Evolutionary conservation across 495 filamentous ascomycete species (phyloP).

Genomic region (Podospora australis): DNA sequence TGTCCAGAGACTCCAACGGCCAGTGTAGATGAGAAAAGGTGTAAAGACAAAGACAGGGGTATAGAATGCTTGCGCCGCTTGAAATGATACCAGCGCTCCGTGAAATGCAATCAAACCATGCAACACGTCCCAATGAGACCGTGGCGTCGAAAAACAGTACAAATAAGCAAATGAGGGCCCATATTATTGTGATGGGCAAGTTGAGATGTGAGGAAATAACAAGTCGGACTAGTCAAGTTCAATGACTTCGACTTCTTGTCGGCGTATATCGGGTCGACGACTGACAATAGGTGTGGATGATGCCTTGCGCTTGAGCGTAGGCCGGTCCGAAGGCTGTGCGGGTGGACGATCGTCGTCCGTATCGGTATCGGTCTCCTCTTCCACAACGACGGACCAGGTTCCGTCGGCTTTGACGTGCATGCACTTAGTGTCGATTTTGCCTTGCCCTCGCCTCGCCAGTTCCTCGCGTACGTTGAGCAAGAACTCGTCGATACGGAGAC

Average conservation of each 20-base stretch:
- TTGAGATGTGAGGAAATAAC: too few species aligned
- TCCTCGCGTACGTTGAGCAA: conserved; percentile 50
- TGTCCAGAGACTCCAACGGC: too few species aligned
- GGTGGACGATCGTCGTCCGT: conserved; percentile 14
- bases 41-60: too few species aligned
- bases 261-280: background rate
- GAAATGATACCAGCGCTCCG: too few species aligned
- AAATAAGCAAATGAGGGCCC: too few species aligned
- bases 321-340: background rate
- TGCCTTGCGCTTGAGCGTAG: background rate
- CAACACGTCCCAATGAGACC: too few species aligned
- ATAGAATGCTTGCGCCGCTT: too few species aligned
- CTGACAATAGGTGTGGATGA: background rate
- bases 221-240: conserved; percentile 17
- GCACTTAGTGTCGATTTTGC: conserved; percentile 44
- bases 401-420: conserved; percentile 54
- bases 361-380: conserved; percentile 22
- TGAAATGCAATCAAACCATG: too few species aligned
- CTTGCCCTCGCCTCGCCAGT: conserved; percentile 35
- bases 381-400: conserved; percentile 45
- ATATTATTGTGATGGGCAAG: too few species aligned
- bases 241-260: conserved; percentile 18
- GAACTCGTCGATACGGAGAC: conserved; percentile 63
- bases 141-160: too few species aligned
- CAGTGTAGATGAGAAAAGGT: too few species aligned